Conservation (phyloP, 1,139 yeast genomes). For the Saccharomyces hybrid region DNA sequence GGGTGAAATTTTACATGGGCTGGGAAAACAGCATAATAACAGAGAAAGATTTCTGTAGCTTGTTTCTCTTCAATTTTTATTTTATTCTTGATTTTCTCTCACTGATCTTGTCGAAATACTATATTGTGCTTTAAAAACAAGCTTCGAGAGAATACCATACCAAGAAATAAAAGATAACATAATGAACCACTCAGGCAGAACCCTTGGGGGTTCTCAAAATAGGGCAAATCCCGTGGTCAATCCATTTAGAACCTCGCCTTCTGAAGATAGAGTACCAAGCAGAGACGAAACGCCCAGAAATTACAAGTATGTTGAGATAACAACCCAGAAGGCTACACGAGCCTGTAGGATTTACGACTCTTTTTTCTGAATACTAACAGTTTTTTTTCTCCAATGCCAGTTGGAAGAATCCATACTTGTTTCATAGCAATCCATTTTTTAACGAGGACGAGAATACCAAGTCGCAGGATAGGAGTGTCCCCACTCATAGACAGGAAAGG, state of each 20-base stretch:
- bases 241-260: background rate
- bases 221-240: background rate
- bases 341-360: background rate
- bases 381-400: background rate
- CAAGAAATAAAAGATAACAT: background rate
- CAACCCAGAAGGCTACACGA: too few species aligned
- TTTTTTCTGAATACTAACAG: background rate
- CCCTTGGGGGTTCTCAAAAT: background rate
- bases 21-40: background rate
- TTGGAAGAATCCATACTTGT: background rate
- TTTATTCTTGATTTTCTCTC: background rate
- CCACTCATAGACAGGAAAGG: background rate
- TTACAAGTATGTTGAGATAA: background rate
- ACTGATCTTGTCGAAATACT: background rate
- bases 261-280: conserved; percentile 1
- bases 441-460: background rate
- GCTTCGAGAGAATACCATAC: background rate
- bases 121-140: background rate
- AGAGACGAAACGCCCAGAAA: background rate
- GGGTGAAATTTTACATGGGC: background rate
- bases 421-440: background rate
- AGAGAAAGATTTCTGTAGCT: background rate
- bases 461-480: background rate
- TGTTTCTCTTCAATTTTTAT: background rate
- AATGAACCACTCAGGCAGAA: background rate